Conservation (phyloP, 345 rosid species). For the Euphorbia pulcherrima region DNA sequence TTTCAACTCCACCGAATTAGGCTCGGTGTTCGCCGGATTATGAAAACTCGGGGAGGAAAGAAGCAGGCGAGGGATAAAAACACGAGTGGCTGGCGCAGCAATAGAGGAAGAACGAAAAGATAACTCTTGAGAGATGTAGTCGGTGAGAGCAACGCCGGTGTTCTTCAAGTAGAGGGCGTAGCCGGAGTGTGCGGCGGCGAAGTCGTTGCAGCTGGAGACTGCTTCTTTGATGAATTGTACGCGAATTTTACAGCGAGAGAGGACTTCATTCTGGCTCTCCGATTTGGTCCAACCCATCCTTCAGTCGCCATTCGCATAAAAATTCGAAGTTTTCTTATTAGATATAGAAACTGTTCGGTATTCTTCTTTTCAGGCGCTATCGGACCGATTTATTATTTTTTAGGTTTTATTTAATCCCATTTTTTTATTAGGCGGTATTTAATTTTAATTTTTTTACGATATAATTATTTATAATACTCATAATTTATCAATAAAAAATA, state of each 20-base stretch:
- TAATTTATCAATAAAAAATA: no score
- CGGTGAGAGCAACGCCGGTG: slow-evolving; percentile 94
- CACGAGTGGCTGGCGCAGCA: slow-evolving; percentile 7
- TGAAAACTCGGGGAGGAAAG: slow-evolving; percentile 16
- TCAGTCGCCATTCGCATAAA: background rate
- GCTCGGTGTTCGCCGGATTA: slow-evolving; percentile 18
- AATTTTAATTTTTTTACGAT: no score
- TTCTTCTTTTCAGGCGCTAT: no score
- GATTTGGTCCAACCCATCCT: slow-evolving; percentile 91
- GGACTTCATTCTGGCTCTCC: slow-evolving; percentile 87
- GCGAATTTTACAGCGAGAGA: slow-evolving; percentile 68
- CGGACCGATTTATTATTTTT: no score
- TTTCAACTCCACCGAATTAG: no score
- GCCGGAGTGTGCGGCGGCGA: slow-evolving; percentile 89
- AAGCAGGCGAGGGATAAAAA: background rate
- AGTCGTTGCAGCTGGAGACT: slow-evolving; percentile 69
- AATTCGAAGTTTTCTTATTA: no score
- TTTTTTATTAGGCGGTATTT: no score
- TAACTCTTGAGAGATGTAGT: slow-evolving; percentile 61
- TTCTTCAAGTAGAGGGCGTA: slow-evolving; percentile 70
- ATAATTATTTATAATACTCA: no score
- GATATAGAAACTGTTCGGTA: no score
- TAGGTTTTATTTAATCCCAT: no score
- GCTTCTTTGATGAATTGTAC: slow-evolving; percentile 68
- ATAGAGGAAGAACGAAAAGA: slow-evolving; percentile 17